Conservation (phyloP, 2,329 filamentous ascomycete genomes). For the Trichophyton mentagrophytes region DNA sequence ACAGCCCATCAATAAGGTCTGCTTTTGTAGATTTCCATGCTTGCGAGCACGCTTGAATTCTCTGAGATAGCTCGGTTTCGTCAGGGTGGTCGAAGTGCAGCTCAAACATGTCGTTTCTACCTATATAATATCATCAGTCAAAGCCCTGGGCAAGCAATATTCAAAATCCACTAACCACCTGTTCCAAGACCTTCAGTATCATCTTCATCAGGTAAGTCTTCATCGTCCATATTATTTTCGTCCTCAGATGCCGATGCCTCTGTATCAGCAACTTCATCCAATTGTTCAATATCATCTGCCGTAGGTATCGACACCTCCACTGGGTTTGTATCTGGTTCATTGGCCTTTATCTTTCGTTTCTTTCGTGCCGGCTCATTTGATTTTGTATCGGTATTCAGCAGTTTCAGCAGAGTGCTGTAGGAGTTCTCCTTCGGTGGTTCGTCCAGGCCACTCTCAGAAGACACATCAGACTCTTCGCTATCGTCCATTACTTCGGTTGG, state of each 20-base stretch:
- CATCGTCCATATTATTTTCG: constrained; percentile 17
- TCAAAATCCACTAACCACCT: not conserved
- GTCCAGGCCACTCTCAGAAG: constrained; percentile 34
- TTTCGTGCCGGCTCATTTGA: constrained; percentile 37
- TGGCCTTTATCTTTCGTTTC: constrained; percentile 37
- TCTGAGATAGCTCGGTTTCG: constrained; percentile 44
- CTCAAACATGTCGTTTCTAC: constrained; percentile 58
- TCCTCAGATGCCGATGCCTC: constrained; percentile 34
- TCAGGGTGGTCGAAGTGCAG: constrained; percentile 62
- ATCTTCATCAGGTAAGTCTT: constrained; percentile 27
- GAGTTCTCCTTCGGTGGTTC: constrained; percentile 31
- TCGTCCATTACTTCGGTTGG: constrained; percentile 16
- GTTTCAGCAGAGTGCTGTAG: constrained; percentile 46
- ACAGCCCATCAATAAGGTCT: constrained; percentile 22
- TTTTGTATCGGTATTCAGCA: constrained; percentile 35
- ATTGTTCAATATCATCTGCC: no score
- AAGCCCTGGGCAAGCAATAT: not conserved
- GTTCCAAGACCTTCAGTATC: constrained; percentile 11
- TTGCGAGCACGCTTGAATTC: constrained; percentile 35
- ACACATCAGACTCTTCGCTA: constrained; percentile 16
- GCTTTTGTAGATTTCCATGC: constrained; percentile 38
- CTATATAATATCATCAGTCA: constrained; percentile 1
- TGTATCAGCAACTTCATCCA: constrained; percentile 32
- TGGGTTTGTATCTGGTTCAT: constrained; percentile 21
- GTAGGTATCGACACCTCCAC: constrained; percentile 18